Evolutionary conservation across 345 rosid genomes (phyloP), one percentile per base, ranked within the genome.

Genomic region (Boechera retrofracta): DNA sequence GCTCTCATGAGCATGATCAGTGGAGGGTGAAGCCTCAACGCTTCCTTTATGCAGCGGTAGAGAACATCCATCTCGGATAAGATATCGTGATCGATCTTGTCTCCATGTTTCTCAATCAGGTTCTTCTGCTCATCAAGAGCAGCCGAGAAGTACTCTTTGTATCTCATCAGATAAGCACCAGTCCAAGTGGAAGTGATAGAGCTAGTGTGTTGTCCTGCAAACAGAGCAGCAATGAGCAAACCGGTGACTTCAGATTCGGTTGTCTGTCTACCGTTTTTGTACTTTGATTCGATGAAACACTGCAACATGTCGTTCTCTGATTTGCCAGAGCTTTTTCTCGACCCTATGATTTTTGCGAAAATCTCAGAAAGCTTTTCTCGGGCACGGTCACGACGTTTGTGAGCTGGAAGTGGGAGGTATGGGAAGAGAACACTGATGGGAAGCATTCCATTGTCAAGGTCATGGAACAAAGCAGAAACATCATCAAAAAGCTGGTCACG

Each of bases 201-300:
- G 81, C 99, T 95, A 21, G 99, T 95, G 83, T 95, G 99, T 87
- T 95, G 99, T 53, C 99, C 98, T 15, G 97, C 98, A 83, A 95
- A 95, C 52, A 95, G 89, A 74, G 98, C 97, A 38, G 99, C 99
- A 53, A 95, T 95, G 67, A 95, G 97, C 80, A 95, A 79, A 51
- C 99, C 99, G 0, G 99, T 91, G 79, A 92, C 85, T 86, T 95
- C 99, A 10, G 87, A 45, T 29, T 95, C 97, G 0, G 96, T 92
- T 49, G 99, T 95, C 28, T 85, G 86, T 52, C 98, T 91, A 24
- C 99, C 99, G 66, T 88, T 88, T 75, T 88, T 92, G 84, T 95
- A 92, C 87, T 89, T 92, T 1, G 99, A 92, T 11, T 95, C 98
- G 29, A 95, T 95, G 84, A 95, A 95, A 87, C 89, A 84, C 82